A percentile compares a stretch with the other conserved stretches of the same genome.
Conservation (phyloP, 495 filamentous ascomycete species). For the Chaetomium tenue region DNA sequence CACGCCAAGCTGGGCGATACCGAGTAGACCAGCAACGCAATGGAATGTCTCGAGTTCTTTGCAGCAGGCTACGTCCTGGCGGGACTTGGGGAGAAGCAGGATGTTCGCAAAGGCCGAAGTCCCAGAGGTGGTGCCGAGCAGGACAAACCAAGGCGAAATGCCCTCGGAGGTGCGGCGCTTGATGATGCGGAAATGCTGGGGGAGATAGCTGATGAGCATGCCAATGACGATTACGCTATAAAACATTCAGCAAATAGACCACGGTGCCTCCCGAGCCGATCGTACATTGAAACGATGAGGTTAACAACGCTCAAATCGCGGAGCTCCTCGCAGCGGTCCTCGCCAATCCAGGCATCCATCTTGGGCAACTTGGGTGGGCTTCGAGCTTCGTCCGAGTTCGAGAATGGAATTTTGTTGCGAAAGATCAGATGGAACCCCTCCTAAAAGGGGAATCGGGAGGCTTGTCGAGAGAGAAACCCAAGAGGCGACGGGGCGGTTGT, state of each 20-base stretch:
- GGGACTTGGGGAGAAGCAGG: constrained; percentile 72
- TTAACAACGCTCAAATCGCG: constrained; percentile 56
- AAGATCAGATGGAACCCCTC: neutral
- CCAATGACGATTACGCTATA: constrained; percentile 80
- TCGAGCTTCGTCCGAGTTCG: neutral
- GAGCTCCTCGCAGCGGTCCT: constrained; percentile 51
- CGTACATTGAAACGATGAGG: constrained; percentile 62
- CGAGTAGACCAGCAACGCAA: constrained; percentile 79
- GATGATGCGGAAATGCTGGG: constrained; percentile 91
- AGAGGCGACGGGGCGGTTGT: neutral
- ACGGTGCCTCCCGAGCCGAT: neutral
- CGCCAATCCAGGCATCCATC: constrained; percentile 40
- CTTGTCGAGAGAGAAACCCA: neutral
- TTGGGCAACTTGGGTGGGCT: neutral
- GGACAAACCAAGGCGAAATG: constrained; percentile 89
- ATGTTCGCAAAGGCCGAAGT: constrained; percentile 91
- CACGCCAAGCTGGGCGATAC: constrained; percentile 82
- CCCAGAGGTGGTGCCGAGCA: constrained; percentile 84
- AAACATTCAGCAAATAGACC: constrained; percentile 17
- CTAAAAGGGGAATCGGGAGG: neutral
- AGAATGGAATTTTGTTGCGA: neutral
- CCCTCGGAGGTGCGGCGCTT: constrained; percentile 84
- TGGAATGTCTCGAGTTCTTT: constrained; percentile 73
- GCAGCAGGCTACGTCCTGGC: constrained; percentile 80
- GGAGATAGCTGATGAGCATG: constrained; percentile 89